Base-by-base conservation (phyloP, 2,329 filamentous ascomycete genomes). In the Aspergillus fijiensis region DNA sequence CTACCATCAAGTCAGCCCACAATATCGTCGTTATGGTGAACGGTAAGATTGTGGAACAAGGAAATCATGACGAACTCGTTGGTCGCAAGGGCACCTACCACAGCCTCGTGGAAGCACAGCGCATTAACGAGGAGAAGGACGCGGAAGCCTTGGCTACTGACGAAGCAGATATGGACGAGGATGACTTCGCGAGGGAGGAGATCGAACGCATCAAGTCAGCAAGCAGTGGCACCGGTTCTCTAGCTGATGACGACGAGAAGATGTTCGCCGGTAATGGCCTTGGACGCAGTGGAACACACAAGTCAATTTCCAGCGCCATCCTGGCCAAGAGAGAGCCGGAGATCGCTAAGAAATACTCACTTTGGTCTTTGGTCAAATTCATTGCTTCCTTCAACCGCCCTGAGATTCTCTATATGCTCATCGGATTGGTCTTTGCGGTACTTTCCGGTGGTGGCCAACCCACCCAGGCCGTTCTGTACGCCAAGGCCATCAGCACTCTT, bases 1-100 rank as follows among this genome's bases (percentile, higher is more conserved):
- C 92, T 0, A 99, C 95, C 5, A 96, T 99, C 79, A 92, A 88
- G 76, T 88, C 92, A 64, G 94, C 94, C 0, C 90, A 98, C 76
- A 97, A 96, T 70, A 99, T 99, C 67, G 91, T 98, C 12, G 94
- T 97, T 64, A 94, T 99, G 88, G 84, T 87, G 4, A 79, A 87
- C 62, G 95, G 95, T 12, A 80, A 83, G n/a, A 96, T 99, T 61
- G 83, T 96, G 12, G 95, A 99, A 76, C 92, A 97, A 76, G 95
- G 95, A 55, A 93, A 86, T 0, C 95, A 98, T 73, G 86, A 94
- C 60, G 83, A 89, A 14, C 83, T 99, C 11, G 80, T 98, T 2
- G 85, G 87, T 66, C 82, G 77, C 61, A 79, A 85, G 64, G 87
- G 86, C 21, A 89, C 92, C 9, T 99, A 98, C 76, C 89, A 85